These are phyloP conservation scores for Domatiomyces globalis DNA, from an alignment of 2,329 filamentous ascomycete genomes.

Conservation along the genomic window DNA sequence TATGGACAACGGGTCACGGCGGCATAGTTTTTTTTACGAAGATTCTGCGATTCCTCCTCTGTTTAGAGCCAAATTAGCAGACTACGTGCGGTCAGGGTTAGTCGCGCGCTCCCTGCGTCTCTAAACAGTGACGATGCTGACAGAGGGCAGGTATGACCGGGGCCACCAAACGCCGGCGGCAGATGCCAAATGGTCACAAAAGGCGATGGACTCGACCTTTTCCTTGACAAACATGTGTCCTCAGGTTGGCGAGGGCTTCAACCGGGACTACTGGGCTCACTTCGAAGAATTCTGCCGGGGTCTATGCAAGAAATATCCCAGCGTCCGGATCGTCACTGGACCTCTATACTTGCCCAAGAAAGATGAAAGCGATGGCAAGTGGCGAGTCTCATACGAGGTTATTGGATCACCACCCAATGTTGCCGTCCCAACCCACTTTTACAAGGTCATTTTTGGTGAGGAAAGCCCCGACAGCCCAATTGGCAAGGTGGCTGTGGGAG, in stretches of 20 bases:
- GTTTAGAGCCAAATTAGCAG: constrained; percentile 79
- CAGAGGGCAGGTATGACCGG: constrained; percentile 67
- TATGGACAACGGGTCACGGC: constrained; percentile 62
- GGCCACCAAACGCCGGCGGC: constrained; percentile 95
- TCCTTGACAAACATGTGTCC: constrained; percentile 93
- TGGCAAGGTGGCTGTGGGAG: constrained; percentile 74
- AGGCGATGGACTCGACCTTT: constrained; percentile 92
- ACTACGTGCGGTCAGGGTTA: constrained; percentile 58
- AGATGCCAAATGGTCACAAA: constrained; percentile 88
- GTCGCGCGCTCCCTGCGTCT: background rate
- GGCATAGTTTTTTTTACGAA: constrained; percentile 69
- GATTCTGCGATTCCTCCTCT: constrained; percentile 64
- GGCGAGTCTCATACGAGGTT: constrained; percentile 89
- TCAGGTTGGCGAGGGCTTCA: constrained; percentile 96
- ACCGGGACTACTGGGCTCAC: constrained; percentile 97
- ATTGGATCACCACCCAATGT: constrained; percentile 88
- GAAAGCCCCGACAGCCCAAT: constrained; percentile 46
- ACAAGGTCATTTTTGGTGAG: constrained; percentile 96
- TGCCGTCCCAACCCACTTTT: constrained; percentile 95
- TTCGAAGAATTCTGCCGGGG: constrained; percentile 93
- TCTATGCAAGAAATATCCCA: constrained; percentile 66
- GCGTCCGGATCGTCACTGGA: constrained; percentile 81
- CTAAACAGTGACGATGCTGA: background rate
- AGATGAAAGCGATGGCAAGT: constrained; percentile 74
- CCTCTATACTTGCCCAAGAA: constrained; percentile 82